Evolutionary conservation across 257 asterid genomes (phyloP).

Genomic region (Coffea canephora): DNA sequence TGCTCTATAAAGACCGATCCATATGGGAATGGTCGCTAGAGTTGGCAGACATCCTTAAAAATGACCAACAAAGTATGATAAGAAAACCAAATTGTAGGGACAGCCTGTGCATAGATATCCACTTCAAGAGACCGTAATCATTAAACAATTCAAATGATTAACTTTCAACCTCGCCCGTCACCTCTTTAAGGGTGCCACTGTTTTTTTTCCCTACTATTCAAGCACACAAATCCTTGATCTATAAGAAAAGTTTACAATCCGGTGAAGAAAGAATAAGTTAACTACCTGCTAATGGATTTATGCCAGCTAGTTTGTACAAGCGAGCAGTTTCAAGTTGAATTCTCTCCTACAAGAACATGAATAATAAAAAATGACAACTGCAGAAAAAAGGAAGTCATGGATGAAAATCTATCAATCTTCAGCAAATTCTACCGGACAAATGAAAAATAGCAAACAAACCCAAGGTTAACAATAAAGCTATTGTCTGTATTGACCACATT

Average conservation of each 20-base stretch:
- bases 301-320: slow-evolving; percentile 92
- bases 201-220: not conserved
- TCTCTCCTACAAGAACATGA: slow-evolving; percentile 64
- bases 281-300: slow-evolving; percentile 95
- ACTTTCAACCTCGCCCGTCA: not conserved
- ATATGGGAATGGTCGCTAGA: slow-evolving; percentile 95
- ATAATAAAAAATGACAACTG: slow-evolving; percentile 18
- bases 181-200: not conserved
- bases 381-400: not conserved
- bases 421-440: not conserved
- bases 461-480: not conserved
- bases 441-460: not conserved
- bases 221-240: not conserved
- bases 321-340: slow-evolving; percentile 96
- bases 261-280: slow-evolving; percentile 4
- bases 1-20: slow-evolving; percentile 99
- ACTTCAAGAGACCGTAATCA: not conserved
- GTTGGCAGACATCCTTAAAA: slow-evolving; percentile 93
- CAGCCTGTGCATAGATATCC: not conserved
- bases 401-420: not conserved
- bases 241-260: not conserved
- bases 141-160: not conserved
- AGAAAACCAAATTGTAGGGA: not conserved
- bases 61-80: slow-evolving; percentile 6
- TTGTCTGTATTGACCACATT: not conserved